These are phyloP conservation scores for Verbena officinalis DNA, from an alignment of 257 asterid species.

Conservation along the genomic window DNA sequence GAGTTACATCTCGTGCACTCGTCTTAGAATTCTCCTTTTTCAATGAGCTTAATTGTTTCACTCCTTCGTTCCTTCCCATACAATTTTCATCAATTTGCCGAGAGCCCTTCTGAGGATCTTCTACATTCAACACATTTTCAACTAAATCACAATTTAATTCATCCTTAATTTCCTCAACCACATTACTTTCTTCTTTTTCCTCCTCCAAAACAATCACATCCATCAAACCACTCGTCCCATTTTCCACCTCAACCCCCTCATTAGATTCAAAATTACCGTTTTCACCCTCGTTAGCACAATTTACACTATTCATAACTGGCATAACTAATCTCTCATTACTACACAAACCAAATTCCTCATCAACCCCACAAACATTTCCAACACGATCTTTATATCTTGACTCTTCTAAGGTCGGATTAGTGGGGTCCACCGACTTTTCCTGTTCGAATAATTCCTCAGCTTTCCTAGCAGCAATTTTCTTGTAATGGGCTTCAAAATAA, in stretches of 20 bases:
- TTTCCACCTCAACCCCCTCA: slow-evolving; percentile 27
- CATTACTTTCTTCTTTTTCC: slow-evolving; percentile 32
- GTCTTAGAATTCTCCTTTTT: slow-evolving; percentile 42
- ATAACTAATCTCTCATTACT: slow-evolving; percentile 33
- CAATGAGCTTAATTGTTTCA: slow-evolving; percentile 30
- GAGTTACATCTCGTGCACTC: slow-evolving; percentile 40
- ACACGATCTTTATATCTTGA: slow-evolving; percentile 31
- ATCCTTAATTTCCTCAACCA: slow-evolving; percentile 36
- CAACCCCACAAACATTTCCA: slow-evolving; percentile 28
- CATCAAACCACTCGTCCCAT: slow-evolving; percentile 14
- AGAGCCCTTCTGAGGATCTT: slow-evolving; percentile 33
- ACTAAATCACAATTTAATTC: slow-evolving; percentile 24
- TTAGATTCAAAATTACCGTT: slow-evolving; percentile 26
- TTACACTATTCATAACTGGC: slow-evolving; percentile 1
- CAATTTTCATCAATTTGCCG: slow-evolving; percentile 33
- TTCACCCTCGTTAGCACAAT: slow-evolving; percentile 33
- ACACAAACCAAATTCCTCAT: slow-evolving; percentile 21
- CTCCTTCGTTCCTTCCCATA: slow-evolving; percentile 31
- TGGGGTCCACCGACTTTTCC: slow-evolving; percentile 44
- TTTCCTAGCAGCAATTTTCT: slow-evolving; percentile 80
- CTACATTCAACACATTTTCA: slow-evolving; percentile 34
- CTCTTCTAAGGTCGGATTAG: slow-evolving; percentile 16
- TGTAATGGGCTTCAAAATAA: slow-evolving; percentile 93
- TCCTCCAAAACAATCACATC: slow-evolving; percentile 23
- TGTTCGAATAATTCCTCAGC: slow-evolving; percentile 64